These are phyloP conservation scores for Cutaneotrichosporon sp. DNA, from an alignment of 1,284 basidiomycete species.

Conservation along the genomic window DNA sequence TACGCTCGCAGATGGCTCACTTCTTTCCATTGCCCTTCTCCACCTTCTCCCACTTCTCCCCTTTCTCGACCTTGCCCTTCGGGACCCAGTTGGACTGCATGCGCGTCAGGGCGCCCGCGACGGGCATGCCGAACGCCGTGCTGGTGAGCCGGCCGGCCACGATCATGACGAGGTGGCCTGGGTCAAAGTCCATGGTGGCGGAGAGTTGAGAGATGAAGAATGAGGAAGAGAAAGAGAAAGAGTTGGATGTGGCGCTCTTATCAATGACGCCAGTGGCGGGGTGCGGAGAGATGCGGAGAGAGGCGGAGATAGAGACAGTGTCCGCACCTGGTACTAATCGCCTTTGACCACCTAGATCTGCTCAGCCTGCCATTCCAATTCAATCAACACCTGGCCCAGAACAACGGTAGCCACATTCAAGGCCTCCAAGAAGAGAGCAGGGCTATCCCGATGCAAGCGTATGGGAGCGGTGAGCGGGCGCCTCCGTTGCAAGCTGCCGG, in stretches of 20 bases:
- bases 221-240: not conserved
- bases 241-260: not conserved
- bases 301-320: not conserved
- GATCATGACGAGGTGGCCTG: not conserved
- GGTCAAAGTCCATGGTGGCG: not conserved
- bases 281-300: too few species aligned
- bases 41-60: slow-evolving; percentile 15
- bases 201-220: not conserved
- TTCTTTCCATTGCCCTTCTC: not conserved
- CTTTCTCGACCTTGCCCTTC: slow-evolving; percentile 70
- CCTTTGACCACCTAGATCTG: too few species aligned
- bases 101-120: slow-evolving; percentile 34
- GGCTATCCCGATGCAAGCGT: too few species aligned
- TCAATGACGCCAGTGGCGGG: not conserved
- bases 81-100: slow-evolving; percentile 55
- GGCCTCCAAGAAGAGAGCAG: too few species aligned
- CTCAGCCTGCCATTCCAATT: too few species aligned
- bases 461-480: too few species aligned
- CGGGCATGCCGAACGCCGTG: not conserved
- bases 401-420: too few species aligned
- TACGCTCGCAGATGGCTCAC: not conserved
- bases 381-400: too few species aligned
- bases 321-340: not conserved
- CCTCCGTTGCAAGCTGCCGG: too few species aligned
- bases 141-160: not conserved